Conservation (phyloP, 345 rosid genomes). For the Populus tremula region DNA sequence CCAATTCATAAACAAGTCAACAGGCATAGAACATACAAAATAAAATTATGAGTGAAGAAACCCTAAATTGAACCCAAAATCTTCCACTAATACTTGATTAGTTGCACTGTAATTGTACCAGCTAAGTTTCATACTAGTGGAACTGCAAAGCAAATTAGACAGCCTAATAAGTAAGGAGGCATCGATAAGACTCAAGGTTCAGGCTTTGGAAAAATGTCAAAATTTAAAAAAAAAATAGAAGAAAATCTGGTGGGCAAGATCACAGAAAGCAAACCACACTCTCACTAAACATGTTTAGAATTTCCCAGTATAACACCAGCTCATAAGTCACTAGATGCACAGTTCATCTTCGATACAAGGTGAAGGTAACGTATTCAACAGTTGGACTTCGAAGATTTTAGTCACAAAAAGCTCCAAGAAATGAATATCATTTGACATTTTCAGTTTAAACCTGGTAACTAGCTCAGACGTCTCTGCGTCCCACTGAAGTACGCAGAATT, state of each 20-base stretch:
- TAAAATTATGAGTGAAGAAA: too few relatives aligned
- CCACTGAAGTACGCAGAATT: slow-evolving; percentile 93
- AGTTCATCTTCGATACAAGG: neutral
- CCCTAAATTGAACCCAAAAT: neutral
- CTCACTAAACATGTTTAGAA: neutral
- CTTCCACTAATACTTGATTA: neutral
- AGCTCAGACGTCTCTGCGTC: slow-evolving; percentile 78
- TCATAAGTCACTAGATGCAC: neutral
- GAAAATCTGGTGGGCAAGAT: neutral
- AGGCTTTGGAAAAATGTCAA: too few relatives aligned
- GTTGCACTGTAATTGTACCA: neutral
- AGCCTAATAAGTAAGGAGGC: neutral
- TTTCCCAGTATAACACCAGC: neutral
- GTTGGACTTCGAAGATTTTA: neutral
- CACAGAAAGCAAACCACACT: neutral
- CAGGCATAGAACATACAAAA: neutral
- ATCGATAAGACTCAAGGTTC: too few relatives aligned
- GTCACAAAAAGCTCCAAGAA: too few relatives aligned
- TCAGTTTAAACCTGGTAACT: slow-evolving; percentile 57
- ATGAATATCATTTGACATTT: neutral
- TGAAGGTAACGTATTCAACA: neutral
- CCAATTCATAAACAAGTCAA: neutral
- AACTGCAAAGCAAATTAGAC: neutral
- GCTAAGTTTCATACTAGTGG: neutral
- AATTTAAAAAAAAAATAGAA: too few relatives aligned